Evolutionary conservation across 495 filamentous ascomycete species (phyloP), one percentile per base, ranked within the genome.

Genomic region (Penicillium silybi): DNA sequence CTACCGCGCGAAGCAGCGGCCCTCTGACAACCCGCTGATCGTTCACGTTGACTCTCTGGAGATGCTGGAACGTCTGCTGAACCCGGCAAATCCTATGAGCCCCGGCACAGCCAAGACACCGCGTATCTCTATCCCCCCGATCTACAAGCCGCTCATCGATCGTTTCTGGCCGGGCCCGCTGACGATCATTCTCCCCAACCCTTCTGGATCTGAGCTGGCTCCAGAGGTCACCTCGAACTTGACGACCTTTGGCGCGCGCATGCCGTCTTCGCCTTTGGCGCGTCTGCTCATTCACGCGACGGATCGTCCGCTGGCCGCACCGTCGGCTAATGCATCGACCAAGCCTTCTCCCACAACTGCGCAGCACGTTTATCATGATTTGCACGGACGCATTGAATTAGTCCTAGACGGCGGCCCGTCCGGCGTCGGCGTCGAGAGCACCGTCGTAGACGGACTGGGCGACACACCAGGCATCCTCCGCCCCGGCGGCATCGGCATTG

Each of bases 121-220:
- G 37, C 42, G 50, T 59, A 67, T 72, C 62, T 63, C 59, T 4
- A 91, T 97, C 27, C 93, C 95, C 4, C 57, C 76, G 4, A 89
- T 96, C 58, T 99, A 99, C 69, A 72, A 80, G 17, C 77, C 90
- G 4, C 71, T 99, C 7, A 91, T 99, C 45, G 64, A 79, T 18
- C 75, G 74, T 27, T 97, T 97, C 74, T 99, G 93, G 93, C 93
- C 93, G 10, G 93, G 93, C 2, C 91, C 93, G 9, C 70, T 99
- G 20, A 97, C 93, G 0, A 91, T 98, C 60, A 82, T 98, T 39
- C 78, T 98, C 11, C 88, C 89, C 1, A 85, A 90, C 44, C 88
- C 88, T 1, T 64, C 67, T 17, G 72, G 80, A 2, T 89, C 87
- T 9, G 72, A 73, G 7, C 76, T 98, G 3, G 90, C 92, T 1